phyloP scores from a whole-genome alignment of 768 basidiomycete species.

The Lactifluus volemus region DNA sequence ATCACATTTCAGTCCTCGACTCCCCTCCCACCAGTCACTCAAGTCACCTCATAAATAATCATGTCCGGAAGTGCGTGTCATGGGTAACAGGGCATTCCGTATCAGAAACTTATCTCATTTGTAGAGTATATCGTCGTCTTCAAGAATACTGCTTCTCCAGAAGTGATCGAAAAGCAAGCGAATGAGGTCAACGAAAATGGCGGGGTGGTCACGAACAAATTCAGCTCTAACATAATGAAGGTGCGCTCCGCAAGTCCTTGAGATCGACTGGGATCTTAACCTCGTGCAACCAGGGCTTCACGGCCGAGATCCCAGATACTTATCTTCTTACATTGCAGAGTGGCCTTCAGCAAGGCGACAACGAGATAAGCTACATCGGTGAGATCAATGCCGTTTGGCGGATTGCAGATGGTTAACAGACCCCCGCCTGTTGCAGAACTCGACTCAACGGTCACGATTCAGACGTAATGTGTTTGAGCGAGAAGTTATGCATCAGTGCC shows the following conservation, averaged over 20 bases:
- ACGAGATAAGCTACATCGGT: conserved; percentile 43
- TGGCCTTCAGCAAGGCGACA: conserved; percentile 21
- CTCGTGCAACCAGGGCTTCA: conserved; percentile 31
- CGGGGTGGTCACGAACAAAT: conserved; percentile 35
- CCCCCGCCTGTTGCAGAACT: conserved; percentile 28
- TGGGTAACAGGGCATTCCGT: neutral
- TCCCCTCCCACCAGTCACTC: neutral
- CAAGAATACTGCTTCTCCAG: conserved; percentile 35
- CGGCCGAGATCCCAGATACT: conserved; percentile 31
- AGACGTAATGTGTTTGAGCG: neutral
- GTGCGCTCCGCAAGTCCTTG: neutral
- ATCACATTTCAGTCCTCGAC: neutral
- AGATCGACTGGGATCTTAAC: neutral
- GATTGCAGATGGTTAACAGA: neutral
- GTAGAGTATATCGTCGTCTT: conserved; percentile 50
- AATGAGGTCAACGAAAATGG: conserved; percentile 34
- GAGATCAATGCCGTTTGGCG: conserved; percentile 2
- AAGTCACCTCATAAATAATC: neutral
- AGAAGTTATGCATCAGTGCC: neutral
- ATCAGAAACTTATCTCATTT: conserved; percentile 10
- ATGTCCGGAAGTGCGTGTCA: conserved; percentile 22
- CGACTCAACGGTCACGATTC: conserved; percentile 36
- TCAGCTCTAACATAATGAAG: conserved; percentile 26
- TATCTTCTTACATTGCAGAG: conserved; percentile 30
- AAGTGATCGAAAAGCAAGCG: conserved; percentile 35